phyloP scores from a whole-genome alignment of 1,284 basidiomycete species.

The Trichosporon asahii region DNA sequence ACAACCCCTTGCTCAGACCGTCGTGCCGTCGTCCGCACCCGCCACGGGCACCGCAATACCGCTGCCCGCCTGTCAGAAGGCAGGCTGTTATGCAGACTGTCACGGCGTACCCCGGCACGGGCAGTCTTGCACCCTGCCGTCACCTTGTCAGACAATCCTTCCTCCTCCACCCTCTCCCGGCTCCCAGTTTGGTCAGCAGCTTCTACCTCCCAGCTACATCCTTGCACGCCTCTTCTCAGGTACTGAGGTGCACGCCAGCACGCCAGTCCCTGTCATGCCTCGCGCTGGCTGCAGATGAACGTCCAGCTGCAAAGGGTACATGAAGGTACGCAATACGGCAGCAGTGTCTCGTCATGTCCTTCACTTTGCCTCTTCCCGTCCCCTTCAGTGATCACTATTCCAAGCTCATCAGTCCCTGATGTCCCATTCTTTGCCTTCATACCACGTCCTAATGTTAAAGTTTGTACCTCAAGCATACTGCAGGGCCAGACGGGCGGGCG shows the following conservation, averaged over 20 bases:
- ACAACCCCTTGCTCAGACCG: not conserved
- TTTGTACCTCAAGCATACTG: not conserved
- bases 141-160: not conserved
- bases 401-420: not conserved
- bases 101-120: not conserved
- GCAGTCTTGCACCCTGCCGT: not conserved
- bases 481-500: not conserved
- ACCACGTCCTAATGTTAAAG: slow-evolving; percentile 1
- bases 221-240: not conserved
- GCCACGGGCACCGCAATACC: not conserved
- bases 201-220: not conserved
- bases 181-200: not conserved
- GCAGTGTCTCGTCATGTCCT: not conserved
- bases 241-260: not conserved
- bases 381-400: not conserved
- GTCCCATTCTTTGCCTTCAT: not conserved
- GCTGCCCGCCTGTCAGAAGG: not conserved
- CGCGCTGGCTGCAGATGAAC: not conserved
- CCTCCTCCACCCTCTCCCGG: not conserved
- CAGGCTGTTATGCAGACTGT: not conserved
- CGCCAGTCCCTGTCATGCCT: not conserved
- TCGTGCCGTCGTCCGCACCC: not conserved
- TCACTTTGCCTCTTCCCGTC: not conserved
- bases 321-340: not conserved
- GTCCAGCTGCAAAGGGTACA: not conserved